Conservation (phyloP, 1,284 basidiomycete genomes). For the Moesziomyces sp. region DNA sequence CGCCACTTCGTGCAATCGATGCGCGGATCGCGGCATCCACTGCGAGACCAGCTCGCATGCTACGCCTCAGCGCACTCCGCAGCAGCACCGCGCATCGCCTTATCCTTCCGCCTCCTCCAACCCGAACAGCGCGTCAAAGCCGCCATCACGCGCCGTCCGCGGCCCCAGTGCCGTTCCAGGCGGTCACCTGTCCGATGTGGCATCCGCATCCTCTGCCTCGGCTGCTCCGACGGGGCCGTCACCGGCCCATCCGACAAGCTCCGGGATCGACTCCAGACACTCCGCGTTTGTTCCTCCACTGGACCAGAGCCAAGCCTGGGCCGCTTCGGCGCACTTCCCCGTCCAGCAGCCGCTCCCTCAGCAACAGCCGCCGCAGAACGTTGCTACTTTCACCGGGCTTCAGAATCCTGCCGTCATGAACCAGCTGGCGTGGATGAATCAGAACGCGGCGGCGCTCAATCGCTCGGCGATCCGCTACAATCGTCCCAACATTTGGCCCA, state of each 20-base stretch:
- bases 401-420: slow-evolving; percentile 24
- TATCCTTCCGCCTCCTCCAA: slow-evolving; percentile 10
- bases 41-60: slow-evolving; percentile 30
- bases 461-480: slow-evolving; percentile 31
- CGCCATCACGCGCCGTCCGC: slow-evolving; percentile 9
- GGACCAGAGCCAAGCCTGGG: slow-evolving; percentile 26
- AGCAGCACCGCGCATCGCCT: slow-evolving; percentile 13
- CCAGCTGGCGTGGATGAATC: slow-evolving; percentile 39
- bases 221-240: slow-evolving; percentile 2
- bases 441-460: slow-evolving; percentile 21
- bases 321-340: slow-evolving; percentile 25
- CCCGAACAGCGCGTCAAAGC: slow-evolving; percentile 11
- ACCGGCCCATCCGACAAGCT: neutral
- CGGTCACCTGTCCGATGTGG: slow-evolving; percentile 5
- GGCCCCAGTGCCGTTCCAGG: slow-evolving; percentile 8
- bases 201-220: slow-evolving; percentile 2
- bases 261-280: neutral
- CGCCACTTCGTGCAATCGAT: slow-evolving; percentile 41
- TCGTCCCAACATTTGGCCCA: slow-evolving; percentile 41
- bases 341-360: slow-evolving; percentile 22
- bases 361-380: slow-evolving; percentile 14
- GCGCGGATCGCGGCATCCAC: slow-evolving; percentile 40
- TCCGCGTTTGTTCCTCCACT: slow-evolving; percentile 5
- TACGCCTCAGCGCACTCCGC: slow-evolving; percentile 17
- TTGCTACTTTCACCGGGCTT: slow-evolving; percentile 6